Evolutionary conservation across 2,329 filamentous ascomycete species (phyloP), one percentile per base, ranked within the genome.

Genomic region (Fusarium sp.): DNA sequence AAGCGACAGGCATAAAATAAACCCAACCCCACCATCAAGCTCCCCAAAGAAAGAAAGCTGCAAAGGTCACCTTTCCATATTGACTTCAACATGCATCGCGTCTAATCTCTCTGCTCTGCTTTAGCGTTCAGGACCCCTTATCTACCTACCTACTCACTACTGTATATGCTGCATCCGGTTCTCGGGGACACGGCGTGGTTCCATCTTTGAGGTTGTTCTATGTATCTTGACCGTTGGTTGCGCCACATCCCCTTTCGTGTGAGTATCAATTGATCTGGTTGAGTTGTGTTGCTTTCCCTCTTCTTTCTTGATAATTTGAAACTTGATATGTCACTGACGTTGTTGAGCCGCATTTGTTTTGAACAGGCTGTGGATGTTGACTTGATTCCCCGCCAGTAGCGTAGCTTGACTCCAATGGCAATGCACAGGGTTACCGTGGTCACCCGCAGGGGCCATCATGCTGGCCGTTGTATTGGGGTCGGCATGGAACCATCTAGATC

Each of bases 261-360:
- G 38, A 44, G 23, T 48, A 15, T 11, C 44, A 29, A 10, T 43
- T 38, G 38, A 23, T 14, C 25, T 14, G 14, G 9, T 21, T 19
- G 13, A 23, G 13, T 19, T n/a, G 19, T 15, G 6, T 49, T 49
- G 25, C 21, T 25, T 33, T 36, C 29, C n/a, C 31, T 33, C 31
- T 33, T 33, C 5, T n/a, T 33, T 33, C 14, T 36, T 41, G 42
- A 11, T 37, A 9, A 41, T 32, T 44, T 44, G 57, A 62, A 43
- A 58, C 50, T 46, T 41, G 48, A 42, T 49, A 50, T 61, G 44
- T 48, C 48, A 48, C 61, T 58, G 61, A 65, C 48, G 57, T 62
- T 57, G 51, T 64, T 64, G 61, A 64, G 61, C 61, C 61, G 61
- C 61, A 64, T 46, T 38, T 45, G 38, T 53, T 46, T 9, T 41